phyloP scores from a whole-genome alignment of 1,139 yeast genomes.

The Pichia sorboxylosa region DNA sequence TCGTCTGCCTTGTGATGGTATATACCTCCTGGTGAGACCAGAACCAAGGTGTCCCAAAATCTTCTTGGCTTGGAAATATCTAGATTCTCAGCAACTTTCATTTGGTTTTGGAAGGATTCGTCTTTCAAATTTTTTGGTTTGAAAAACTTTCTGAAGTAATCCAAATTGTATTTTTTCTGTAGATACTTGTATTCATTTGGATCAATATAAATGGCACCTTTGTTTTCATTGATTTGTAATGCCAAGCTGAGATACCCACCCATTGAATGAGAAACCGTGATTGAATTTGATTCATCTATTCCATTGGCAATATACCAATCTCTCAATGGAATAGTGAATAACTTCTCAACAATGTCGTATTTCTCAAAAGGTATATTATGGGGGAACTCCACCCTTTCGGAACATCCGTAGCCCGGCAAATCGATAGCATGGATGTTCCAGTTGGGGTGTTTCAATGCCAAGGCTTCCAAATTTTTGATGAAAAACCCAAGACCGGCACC shows the following conservation, averaged over 20 bases:
- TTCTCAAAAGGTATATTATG: conserved; percentile 22
- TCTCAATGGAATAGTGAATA: conserved; percentile 42
- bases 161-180: neutral
- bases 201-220: conserved; percentile 4
- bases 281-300: conserved; percentile 24
- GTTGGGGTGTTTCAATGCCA: conserved; percentile 29
- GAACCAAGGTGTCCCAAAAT: conserved; percentile 34
- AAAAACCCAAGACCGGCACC: conserved; percentile 72
- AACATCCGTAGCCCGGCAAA: conserved; percentile 66
- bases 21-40: conserved; percentile 61
- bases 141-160: neutral
- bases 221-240: conserved; percentile 21
- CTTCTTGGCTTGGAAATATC: too few species aligned
- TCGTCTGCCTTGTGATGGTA: conserved; percentile 20
- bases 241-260: conserved; percentile 47
- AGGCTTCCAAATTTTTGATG: conserved; percentile 44
- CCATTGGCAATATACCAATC: conserved; percentile 34
- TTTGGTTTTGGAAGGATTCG: conserved; percentile 3
- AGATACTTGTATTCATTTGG: conserved; percentile 9
- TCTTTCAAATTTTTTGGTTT: neutral
- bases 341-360: conserved; percentile 30
- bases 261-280: conserved; percentile 52
- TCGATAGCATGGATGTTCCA: conserved; percentile 69
- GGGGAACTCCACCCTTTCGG: conserved; percentile 51
- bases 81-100: conserved; percentile 4